A percentile compares a stretch with the other conserved stretches of the same genome.
Conservation (phyloP, 2,329 filamentous ascomycete species). For the Didymosphaeria variabile region DNA sequence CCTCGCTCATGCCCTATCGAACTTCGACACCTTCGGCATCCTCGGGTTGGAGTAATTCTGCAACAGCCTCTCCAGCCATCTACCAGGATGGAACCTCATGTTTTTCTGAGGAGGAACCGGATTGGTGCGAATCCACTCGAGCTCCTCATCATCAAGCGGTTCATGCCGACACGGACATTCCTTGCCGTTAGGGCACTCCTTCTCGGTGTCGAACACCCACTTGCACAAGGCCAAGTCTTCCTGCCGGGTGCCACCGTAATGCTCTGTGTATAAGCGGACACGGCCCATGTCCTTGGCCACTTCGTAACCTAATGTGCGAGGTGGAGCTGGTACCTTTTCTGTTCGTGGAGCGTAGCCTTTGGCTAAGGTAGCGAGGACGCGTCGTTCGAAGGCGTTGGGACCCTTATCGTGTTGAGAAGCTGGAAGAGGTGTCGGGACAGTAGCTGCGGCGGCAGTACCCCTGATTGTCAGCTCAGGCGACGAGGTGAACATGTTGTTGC, state of each 20-base stretch:
- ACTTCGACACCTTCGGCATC: not conserved
- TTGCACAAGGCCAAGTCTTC: not conserved
- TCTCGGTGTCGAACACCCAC: not conserved
- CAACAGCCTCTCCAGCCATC: not conserved
- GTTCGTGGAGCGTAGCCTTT: not conserved
- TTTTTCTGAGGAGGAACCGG: not conserved
- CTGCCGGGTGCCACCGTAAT: not conserved
- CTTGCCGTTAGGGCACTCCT: not conserved
- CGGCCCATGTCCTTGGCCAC: not conserved
- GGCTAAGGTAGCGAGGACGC: not conserved
- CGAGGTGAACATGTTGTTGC: not conserved
- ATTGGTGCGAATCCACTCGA: slow-evolving; percentile 10
- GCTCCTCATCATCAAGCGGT: slow-evolving; percentile 4
- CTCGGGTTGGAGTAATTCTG: not conserved
- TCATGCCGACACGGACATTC: not conserved
- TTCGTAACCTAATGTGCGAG: not conserved
- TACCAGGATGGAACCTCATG: not conserved
- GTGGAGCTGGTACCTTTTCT: not conserved
- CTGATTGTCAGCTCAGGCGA: not conserved
- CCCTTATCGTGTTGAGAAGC: no score
- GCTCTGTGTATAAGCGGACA: not conserved
- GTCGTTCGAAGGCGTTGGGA: not conserved
- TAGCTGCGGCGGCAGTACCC: not conserved
- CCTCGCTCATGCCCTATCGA: not conserved
- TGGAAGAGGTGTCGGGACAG: not conserved